phyloP scores from a whole-genome alignment of 495 filamentous ascomycete species.

The Lineolata rhizophorae region DNA sequence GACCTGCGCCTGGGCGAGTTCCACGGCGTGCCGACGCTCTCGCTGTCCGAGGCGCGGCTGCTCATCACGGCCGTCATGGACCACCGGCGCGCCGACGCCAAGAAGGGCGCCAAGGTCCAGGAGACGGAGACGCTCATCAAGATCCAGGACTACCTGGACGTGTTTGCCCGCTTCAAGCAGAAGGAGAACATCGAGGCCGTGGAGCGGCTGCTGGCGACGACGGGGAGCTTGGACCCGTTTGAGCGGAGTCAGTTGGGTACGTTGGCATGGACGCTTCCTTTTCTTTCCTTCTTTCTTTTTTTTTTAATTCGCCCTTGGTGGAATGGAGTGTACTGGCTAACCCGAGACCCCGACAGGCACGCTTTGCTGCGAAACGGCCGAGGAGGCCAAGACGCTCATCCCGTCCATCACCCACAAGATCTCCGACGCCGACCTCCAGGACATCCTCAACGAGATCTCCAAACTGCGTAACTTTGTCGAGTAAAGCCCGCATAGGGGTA shows the following conservation, averaged over 20 bases:
- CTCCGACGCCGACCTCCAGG: slow-evolving; percentile 62
- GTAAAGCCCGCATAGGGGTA: too few relatives aligned
- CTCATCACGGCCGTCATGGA: slow-evolving; percentile 73
- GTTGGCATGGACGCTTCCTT: slow-evolving; percentile 11
- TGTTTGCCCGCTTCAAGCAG: slow-evolving; percentile 85
- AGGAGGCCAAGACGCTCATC: slow-evolving; percentile 92
- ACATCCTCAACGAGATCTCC: slow-evolving; percentile 81
- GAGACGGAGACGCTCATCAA: slow-evolving; percentile 40
- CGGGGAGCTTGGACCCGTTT: slow-evolving; percentile 66
- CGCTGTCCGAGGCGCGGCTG: slow-evolving; percentile 73
- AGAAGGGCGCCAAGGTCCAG: slow-evolving; percentile 24
- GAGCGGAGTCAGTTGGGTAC: slow-evolving; percentile 83
- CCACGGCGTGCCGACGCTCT: slow-evolving; percentile 65
- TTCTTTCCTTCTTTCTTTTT: background rate
- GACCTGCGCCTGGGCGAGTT: slow-evolving; percentile 82
- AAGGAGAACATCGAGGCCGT: slow-evolving; percentile 86
- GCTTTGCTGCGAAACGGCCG: slow-evolving; percentile 72
- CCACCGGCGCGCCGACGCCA: slow-evolving; percentile 40
- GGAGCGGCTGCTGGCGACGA: slow-evolving; percentile 54
- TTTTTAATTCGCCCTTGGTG: background rate
- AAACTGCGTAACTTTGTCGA: too few relatives aligned
- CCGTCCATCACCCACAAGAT: slow-evolving; percentile 80
- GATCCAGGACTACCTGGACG: slow-evolving; percentile 75
- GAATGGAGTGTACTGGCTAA: too few relatives aligned
- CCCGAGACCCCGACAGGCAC: slow-evolving; percentile 35